Conservation (phyloP, 2,329 filamentous ascomycete species). For the Coniochaeta hoffmannii region DNA sequence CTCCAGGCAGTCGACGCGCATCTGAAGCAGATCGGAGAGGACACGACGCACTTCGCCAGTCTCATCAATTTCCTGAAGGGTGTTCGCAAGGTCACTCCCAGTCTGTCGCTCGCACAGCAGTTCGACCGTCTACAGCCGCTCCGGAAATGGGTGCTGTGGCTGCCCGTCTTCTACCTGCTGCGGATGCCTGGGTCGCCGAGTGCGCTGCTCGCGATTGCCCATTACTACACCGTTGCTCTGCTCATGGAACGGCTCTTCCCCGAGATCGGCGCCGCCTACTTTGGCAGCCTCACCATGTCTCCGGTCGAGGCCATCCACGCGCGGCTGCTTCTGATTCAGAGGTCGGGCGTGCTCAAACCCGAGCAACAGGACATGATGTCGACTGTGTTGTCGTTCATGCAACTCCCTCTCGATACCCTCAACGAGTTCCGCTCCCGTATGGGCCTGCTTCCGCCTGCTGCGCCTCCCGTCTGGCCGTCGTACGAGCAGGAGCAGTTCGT, state of each 20-base stretch:
- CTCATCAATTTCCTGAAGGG: slow-evolving; percentile 67
- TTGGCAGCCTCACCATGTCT: slow-evolving; percentile 68
- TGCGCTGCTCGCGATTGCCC: slow-evolving; percentile 75
- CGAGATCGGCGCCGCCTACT: slow-evolving; percentile 83
- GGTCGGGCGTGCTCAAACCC: slow-evolving; percentile 41
- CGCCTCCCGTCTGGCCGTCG: slow-evolving; percentile 50
- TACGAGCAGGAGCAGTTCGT: slow-evolving; percentile 46
- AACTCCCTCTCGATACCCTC: slow-evolving; percentile 63
- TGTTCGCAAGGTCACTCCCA: slow-evolving; percentile 62
- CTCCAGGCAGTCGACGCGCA: slow-evolving; percentile 61
- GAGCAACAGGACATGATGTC: background rate
- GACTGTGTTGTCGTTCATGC: slow-evolving; percentile 55
- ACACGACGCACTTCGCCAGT: slow-evolving; percentile 60
- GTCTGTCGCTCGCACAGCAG: slow-evolving; percentile 69
- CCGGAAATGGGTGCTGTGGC: slow-evolving; percentile 91
- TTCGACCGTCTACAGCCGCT: slow-evolving; percentile 86
- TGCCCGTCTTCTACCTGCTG: slow-evolving; percentile 78
- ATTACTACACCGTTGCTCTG: slow-evolving; percentile 85
- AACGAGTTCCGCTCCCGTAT: slow-evolving; percentile 61
- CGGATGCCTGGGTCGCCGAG: slow-evolving; percentile 68
- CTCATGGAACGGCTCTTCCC: slow-evolving; percentile 87
- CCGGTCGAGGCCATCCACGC: slow-evolving; percentile 83
- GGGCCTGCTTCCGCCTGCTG: slow-evolving; percentile 55
- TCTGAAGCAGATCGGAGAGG: slow-evolving; percentile 61
- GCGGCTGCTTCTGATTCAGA: slow-evolving; percentile 23